Evolutionary conservation across 345 rosid genomes (phyloP).

Genomic region (Eutrema yunnanense): DNA sequence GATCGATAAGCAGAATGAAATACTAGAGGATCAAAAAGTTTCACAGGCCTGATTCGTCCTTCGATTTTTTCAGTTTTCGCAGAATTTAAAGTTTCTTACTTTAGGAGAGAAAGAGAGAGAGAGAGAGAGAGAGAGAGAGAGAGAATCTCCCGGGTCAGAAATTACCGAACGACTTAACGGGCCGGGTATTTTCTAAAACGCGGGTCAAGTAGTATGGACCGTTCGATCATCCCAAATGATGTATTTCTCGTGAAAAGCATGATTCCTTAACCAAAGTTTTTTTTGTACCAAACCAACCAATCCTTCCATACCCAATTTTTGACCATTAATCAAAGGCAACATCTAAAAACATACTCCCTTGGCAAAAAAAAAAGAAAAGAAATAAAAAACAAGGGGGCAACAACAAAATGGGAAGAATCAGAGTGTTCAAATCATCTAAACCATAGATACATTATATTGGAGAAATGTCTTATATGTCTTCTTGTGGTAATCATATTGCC

Average conservation of each 20-base stretch:
- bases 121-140: background rate
- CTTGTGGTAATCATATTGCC: too few species aligned
- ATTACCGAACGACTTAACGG: background rate
- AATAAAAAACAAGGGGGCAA: too few species aligned
- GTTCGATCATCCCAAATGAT: background rate
- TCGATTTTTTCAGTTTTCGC: background rate
- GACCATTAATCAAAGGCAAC: background rate
- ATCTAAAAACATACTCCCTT: too few species aligned
- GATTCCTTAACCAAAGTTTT: background rate
- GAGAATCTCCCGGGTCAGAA: conserved; percentile 4
- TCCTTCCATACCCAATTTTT: background rate
- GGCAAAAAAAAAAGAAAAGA: too few species aligned
- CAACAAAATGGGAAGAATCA: too few species aligned
- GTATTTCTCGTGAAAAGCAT: background rate
- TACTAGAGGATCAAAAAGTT: background rate
- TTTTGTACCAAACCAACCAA: conserved; percentile 5
- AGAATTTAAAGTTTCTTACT: conserved; percentile 13
- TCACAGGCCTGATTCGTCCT: conserved; percentile 17
- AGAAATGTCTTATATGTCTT: too few species aligned
- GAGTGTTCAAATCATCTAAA: too few species aligned
- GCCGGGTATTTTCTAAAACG: conserved; percentile 2
- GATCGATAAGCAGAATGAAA: background rate
- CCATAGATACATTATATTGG: too few species aligned
- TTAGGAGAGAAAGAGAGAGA: background rate
- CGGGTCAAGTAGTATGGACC: background rate